A percentile compares a stretch with the other conserved stretches of the same genome.
These are phyloP conservation scores for Leptomonas pyrrhocoris DNA, from an alignment of 208 protist species.

Conservation along the genomic window DNA sequence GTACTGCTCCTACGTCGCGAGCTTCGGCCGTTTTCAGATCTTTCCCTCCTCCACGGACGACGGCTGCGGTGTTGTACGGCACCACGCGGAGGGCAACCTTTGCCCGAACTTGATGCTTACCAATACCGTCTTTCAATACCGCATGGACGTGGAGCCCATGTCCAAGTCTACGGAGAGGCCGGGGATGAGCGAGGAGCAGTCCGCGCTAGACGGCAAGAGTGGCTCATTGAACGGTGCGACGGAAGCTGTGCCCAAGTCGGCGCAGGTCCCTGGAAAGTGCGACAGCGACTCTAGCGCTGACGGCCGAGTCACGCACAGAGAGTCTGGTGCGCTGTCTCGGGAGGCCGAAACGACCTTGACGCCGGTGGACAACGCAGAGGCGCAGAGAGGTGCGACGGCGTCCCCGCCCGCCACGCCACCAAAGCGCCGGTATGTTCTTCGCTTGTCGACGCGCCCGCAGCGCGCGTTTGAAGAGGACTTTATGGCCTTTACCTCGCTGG, in stretches of 20 bases:
- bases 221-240: background rate
- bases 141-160: constrained; percentile 21
- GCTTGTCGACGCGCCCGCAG: constrained; percentile 30
- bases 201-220: background rate
- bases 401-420: background rate
- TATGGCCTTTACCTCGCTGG: constrained; percentile 32
- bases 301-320: constrained; percentile 7
- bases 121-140: constrained; percentile 31
- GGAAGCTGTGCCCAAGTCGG: constrained; percentile 13
- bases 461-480: constrained; percentile 29
- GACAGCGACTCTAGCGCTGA: constrained; percentile 24
- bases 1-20: constrained; percentile 64
- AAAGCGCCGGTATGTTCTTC: constrained; percentile 23
- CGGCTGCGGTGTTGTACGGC: constrained; percentile 25
- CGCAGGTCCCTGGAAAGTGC: constrained; percentile 15
- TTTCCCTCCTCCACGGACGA: constrained; percentile 28
- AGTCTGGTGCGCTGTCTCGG: background rate
- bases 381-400: background rate
- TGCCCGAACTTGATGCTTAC: constrained; percentile 33
- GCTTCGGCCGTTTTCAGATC: constrained; percentile 60
- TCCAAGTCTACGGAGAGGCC: background rate
- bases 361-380: background rate
- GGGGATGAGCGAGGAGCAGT: background rate
- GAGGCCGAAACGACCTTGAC: background rate
- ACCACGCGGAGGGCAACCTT: constrained; percentile 38